Base-by-base conservation (phyloP, 441 rosid genomes). In the Omphalea diandra region DNA sequence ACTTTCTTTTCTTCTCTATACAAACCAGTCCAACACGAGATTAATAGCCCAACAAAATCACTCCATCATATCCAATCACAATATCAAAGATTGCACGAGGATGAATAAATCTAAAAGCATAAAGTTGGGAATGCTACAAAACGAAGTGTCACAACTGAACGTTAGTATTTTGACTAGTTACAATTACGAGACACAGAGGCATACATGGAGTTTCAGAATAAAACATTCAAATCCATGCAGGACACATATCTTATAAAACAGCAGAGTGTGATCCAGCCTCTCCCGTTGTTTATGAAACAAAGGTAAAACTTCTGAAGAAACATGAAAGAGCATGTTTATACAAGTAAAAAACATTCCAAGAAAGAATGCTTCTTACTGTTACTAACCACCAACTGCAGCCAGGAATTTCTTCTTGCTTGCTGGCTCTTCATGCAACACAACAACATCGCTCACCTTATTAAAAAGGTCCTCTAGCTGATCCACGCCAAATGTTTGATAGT, bases 381-480 rank as follows among this genome's bases (percentile, higher is more conserved):
- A 0, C 82, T 84, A 89, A 79, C 79, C 77, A 70, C 84, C 81
- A 40, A 75, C 79, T 1, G 89, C 92, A 38, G 75, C 77, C 55
- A 89, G 72, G 76, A 92, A 85, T 73, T 89, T 94, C 80, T 73
- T 82, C 72, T 86, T 83, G 79, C 82, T 85, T 40, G 18, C 76
- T 18, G 91, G 87, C 35, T 95, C 98, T 85, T 89, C 95, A 33
- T 82, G 83, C 74, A 95, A 65, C 62, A 81, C 66, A 70, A 84
- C 97, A 56, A 95, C 83, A 74, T 93, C 97, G 3, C 65, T 72
- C 73, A 89, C 78, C 84, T 86, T 93, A 68, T 82, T 76, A 33
- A 93, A 80, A 66, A 95, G 86, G 73, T 90, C 93, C 70, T 93
- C 98, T 71, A 95, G 87, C 64, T 77, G 77, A 72, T 86, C 81